Percentiles rank a stretch among this genome's conserved stretches.
Evolutionary conservation across 2,329 filamentous ascomycete species (phyloP).

Genomic region (Neodidymelliopsis sp.): DNA sequence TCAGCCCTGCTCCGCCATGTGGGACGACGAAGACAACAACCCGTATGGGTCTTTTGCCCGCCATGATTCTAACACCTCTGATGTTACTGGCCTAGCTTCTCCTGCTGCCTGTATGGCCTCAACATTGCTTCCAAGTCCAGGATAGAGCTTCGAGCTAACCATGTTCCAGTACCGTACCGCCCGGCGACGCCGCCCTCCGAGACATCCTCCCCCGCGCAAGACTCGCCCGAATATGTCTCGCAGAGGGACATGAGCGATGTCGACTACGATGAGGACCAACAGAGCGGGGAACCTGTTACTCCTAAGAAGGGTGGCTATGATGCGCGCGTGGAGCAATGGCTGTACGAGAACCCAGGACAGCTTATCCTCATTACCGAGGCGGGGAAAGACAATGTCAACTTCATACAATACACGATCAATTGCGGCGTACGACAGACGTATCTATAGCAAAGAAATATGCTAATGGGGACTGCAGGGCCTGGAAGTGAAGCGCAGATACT

Average conservation of each 20-base stretch:
- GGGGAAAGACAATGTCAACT: slow-evolving; percentile 91
- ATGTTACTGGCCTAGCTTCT: slow-evolving; percentile 54
- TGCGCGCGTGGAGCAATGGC: slow-evolving; percentile 94
- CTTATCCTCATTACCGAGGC: slow-evolving; percentile 93
- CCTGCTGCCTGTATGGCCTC: slow-evolving; percentile 47
- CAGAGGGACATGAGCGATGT: slow-evolving; percentile 66
- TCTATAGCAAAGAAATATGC: slow-evolving; percentile 6
- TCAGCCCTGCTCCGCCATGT: slow-evolving; percentile 67
- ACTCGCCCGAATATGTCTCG: slow-evolving; percentile 65
- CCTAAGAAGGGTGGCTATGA: slow-evolving; percentile 87
- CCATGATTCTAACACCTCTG: slow-evolving; percentile 78
- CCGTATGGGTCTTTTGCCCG: slow-evolving; percentile 95
- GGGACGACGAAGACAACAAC: slow-evolving; percentile 99
- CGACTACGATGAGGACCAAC: slow-evolving; percentile 60
- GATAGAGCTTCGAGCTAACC: slow-evolving; percentile 2
- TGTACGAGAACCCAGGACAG: slow-evolving; percentile 91
- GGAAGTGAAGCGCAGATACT: slow-evolving; percentile 93
- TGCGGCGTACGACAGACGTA: slow-evolving; percentile 73
- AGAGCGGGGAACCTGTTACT: slow-evolving; percentile 48
- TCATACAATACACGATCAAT: slow-evolving; percentile 96
- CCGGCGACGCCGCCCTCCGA: slow-evolving; percentile 72
- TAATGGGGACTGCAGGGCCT: slow-evolving; percentile 71
- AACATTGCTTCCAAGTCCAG: background rate
- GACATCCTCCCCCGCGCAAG: slow-evolving; percentile 72
- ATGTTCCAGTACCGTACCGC: slow-evolving; percentile 54